Evolutionary conservation across 2,329 filamentous ascomycete species (phyloP), one percentile per base, ranked within the genome.

Genomic region (Macrophomina tecta): DNA sequence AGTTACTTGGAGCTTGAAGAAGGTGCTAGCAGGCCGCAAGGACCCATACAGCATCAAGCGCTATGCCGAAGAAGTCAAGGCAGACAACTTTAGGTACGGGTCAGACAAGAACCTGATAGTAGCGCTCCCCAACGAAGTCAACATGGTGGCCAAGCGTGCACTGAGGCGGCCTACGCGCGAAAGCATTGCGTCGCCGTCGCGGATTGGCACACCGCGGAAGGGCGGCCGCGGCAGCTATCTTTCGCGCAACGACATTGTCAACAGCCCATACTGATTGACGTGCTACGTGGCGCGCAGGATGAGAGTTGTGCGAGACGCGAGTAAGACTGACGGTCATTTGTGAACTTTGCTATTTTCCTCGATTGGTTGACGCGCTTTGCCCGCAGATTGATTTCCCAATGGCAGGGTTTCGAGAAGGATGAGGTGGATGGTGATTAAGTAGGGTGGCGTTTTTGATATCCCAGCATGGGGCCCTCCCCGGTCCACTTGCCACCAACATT

Each of bases 91-190:
- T 88, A 93, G 95, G 74, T 99, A 93, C 75, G 94, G 94, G 55
- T 94, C 90, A 5, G 95, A 99, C 79, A 97, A 97, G 87, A 97
- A 97, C 74, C 93, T 99, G 73, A 97, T 99, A 74, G 94, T 99
- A 42, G 95, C 95, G 0, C 83, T 99, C 70, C 94, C 95, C 2
- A 97, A 99, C 76, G 94, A 98, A 78, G 95, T 99, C 72, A 96
- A 97, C 79, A 98, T 98, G 94, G 92, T 99, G 12, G 91, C 90
- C 53, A 94, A 94, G 79, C 87, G 90, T 72, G 90, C 89, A 67
- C 86, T 99, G 75, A 92, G 92, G 84, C 90, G 90, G 74, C 93
- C 94, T 1, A 98, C 95, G 0, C 85, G 95, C 45, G 93, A 99
- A 83, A 97, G 93, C 78, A 98, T 99, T 77, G 91, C 92, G 42